Conservation (phyloP, 2,329 filamentous ascomycete genomes). For the Scedosporium aurantiacum region DNA sequence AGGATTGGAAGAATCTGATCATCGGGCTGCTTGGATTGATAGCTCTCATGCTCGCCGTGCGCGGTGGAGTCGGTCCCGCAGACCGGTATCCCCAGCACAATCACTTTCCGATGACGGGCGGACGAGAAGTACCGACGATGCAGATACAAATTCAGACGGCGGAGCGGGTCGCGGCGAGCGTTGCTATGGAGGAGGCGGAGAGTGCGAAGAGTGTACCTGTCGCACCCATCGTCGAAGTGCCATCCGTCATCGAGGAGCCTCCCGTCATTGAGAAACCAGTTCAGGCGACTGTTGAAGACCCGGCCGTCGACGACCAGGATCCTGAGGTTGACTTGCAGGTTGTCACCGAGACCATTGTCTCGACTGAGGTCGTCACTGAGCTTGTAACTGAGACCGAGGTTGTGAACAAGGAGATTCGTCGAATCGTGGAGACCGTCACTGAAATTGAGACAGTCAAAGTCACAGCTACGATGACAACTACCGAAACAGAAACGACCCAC, state of each 20-base stretch:
- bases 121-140: conserved; percentile 6
- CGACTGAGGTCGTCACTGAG: conserved; percentile 11
- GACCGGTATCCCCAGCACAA: conserved; percentile 3
- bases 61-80: conserved; percentile 17
- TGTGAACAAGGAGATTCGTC: conserved; percentile 18
- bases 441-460: conserved; percentile 13
- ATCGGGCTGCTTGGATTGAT: conserved; percentile 43
- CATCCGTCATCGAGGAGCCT: not conserved
- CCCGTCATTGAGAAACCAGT: not conserved
- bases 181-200: not conserved
- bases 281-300: not conserved
- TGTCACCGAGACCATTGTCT: conserved; percentile 14
- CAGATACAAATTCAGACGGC: not conserved
- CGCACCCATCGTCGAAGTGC: not conserved
- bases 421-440: conserved; percentile 23
- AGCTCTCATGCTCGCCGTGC: conserved; percentile 38
- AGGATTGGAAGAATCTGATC: conserved; percentile 48
- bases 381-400: not conserved
- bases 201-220: not conserved
- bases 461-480: conserved; percentile 17
- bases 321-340: conserved; percentile 9
- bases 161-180: conserved; percentile 1
- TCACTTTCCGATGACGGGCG: conserved; percentile 7
- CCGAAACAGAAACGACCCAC: conserved; percentile 19
- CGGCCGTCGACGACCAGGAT: conserved; percentile 4